A percentile compares a stretch with the other conserved stretches of the same genome.
Evolutionary conservation across 2,329 filamentous ascomycete genomes (phyloP).

Genomic region (Alternaria ventricosa): DNA sequence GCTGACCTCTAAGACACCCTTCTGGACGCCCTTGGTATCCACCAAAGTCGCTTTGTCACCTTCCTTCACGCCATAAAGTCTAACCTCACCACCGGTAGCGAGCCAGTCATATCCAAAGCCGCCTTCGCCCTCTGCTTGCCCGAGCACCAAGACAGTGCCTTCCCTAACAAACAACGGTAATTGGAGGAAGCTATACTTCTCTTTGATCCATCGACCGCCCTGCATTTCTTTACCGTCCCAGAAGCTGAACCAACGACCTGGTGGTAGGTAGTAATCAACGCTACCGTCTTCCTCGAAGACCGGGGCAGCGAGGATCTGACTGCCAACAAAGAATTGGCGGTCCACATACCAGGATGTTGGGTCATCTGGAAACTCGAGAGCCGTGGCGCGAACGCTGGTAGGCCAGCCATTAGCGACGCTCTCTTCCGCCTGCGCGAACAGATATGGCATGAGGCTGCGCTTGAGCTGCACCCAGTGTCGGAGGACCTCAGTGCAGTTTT

Average conservation of each 20-base stretch:
- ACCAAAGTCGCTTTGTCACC: conserved; percentile 46
- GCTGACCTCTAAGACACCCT: conserved; percentile 38
- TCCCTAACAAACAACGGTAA: conserved; percentile 52
- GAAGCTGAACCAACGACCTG: conserved; percentile 59
- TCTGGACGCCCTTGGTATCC: conserved; percentile 39
- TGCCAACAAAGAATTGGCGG: conserved; percentile 76
- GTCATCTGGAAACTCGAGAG: conserved; percentile 74
- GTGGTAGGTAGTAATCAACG: conserved; percentile 70
- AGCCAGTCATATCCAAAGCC: conserved; percentile 53
- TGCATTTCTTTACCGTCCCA: conserved; percentile 52
- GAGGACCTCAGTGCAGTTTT: conserved; percentile 61
- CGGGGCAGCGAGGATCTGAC: conserved; percentile 67
- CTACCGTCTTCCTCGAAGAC: conserved; percentile 68
- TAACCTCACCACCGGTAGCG: conserved; percentile 46
- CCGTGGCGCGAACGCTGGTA: conserved; percentile 67
- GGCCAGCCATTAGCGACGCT: conserved; percentile 63
- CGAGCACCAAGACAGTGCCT: conserved; percentile 50
- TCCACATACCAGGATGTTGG: conserved; percentile 72
- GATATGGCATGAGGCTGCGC: conserved; percentile 64
- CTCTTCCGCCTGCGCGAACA: conserved; percentile 60
- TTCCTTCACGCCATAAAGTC: conserved; percentile 46
- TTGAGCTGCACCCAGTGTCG: conserved; percentile 61
- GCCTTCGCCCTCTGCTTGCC: conserved; percentile 46
- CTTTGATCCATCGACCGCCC: conserved; percentile 54
- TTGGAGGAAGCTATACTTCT: conserved; percentile 50